Evolutionary conservation across 1,284 basidiomycete genomes (phyloP).

Genomic region (Boletus calvinii): DNA sequence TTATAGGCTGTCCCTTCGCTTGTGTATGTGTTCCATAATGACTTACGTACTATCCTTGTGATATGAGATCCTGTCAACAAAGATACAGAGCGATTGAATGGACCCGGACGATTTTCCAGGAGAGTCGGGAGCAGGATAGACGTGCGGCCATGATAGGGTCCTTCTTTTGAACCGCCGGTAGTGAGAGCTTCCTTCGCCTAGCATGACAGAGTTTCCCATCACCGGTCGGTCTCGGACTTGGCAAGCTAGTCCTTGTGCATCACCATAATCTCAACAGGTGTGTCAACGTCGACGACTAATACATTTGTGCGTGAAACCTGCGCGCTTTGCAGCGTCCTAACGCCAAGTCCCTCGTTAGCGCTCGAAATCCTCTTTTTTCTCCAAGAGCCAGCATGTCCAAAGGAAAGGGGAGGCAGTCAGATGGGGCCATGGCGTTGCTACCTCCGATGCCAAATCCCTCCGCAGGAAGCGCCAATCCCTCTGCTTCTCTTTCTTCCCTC

Average conservation of each 20-base stretch:
- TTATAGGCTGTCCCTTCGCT: neutral
- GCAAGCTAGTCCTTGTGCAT: neutral
- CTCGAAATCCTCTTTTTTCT: constrained; percentile 1
- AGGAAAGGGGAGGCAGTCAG: constrained; percentile 32
- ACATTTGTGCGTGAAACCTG: constrained; percentile 5
- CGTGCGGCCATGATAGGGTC: neutral
- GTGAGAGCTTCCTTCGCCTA: neutral
- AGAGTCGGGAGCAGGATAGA: neutral
- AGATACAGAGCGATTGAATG: neutral
- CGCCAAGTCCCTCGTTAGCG: constrained; percentile 6
- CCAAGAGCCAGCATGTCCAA: constrained; percentile 22
- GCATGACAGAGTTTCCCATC: constrained; percentile 13
- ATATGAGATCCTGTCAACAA: neutral
- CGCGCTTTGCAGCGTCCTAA: constrained; percentile 8
- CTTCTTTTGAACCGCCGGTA: neutral
- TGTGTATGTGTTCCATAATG: neutral
- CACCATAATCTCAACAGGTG: constrained; percentile 6
- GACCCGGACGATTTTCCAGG: too few relatives aligned
- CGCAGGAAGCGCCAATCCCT: constrained; percentile 67
- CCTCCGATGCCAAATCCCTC: constrained; percentile 52
- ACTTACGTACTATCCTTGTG: neutral
- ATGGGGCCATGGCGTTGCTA: constrained; percentile 18
- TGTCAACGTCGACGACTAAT: constrained; percentile 6
- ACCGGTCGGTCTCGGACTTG: constrained; percentile 13
- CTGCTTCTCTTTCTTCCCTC: constrained; percentile 63